A percentile compares a stretch with the other conserved stretches of the same genome.
Conservation (phyloP, 352 stramenopile genomes). For the Phytophthora hybrid region DNA sequence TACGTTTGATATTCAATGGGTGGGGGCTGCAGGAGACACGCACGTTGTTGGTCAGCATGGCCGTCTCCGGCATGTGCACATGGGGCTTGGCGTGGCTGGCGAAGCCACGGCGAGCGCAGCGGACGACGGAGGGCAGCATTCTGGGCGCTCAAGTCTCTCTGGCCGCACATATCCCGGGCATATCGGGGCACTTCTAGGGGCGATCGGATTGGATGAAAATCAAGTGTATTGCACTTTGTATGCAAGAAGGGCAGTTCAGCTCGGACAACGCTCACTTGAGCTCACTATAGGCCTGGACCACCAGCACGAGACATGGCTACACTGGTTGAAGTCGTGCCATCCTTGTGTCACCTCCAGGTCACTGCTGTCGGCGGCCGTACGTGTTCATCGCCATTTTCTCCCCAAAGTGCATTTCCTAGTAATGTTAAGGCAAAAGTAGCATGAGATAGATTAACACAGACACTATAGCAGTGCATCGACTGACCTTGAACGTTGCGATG, state of each 20-base stretch:
- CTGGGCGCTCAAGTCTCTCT: too few species aligned
- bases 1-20: too few species aligned
- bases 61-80: constrained; percentile 86
- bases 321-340: constrained; percentile 7
- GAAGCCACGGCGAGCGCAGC: constrained; percentile 57
- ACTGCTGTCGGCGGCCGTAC: constrained; percentile 53
- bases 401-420: constrained; percentile 74
- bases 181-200: constrained; percentile 1
- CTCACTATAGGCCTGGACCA: constrained; percentile 19
- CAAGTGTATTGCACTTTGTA: constrained; percentile 3
- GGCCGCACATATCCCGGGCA: constrained; percentile 22
- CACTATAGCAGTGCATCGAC: too few species aligned
- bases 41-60: constrained; percentile 91
- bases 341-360: neutral
- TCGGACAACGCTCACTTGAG: constrained; percentile 9
- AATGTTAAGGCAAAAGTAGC: neutral
- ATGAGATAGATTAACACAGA: too few species aligned
- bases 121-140: constrained; percentile 40
- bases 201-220: constrained; percentile 35
- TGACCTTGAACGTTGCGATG: constrained; percentile 56
- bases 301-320: constrained; percentile 29
- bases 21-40: constrained; percentile 10
- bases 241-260: neutral
- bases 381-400: constrained; percentile 68
- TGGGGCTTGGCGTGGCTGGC: constrained; percentile 59